Evolutionary conservation across 768 basidiomycete species (phyloP).

Genomic region (Boletus rubescentipes): DNA sequence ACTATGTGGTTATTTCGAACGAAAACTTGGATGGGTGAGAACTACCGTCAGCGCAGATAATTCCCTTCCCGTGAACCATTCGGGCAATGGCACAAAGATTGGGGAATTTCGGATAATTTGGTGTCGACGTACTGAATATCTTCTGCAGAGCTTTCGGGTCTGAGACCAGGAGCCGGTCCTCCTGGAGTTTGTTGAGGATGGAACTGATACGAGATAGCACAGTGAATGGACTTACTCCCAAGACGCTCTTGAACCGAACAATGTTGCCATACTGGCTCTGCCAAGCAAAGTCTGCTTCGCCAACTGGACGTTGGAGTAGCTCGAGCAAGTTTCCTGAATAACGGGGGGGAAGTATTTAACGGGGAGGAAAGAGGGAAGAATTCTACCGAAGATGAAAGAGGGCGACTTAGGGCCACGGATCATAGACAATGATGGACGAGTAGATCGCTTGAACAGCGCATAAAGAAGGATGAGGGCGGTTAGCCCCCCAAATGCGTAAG

Average conservation of each 20-base stretch:
- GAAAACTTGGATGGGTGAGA: neutral
- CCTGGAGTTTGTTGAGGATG: conserved; percentile 26
- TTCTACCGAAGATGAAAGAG: conserved; percentile 15
- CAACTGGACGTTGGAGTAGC: conserved; percentile 23
- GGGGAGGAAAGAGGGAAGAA: neutral
- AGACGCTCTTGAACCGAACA: conserved; percentile 22
- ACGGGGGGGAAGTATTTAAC: conserved; percentile 12
- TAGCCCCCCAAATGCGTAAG: neutral
- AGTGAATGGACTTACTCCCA: conserved; percentile 17
- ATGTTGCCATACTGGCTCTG: conserved; percentile 28
- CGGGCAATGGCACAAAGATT: conserved; percentile 16
- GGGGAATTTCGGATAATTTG: conserved; percentile 39
- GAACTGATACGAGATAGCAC: neutral
- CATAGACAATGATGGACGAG: conserved; percentile 10
- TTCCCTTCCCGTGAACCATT: conserved; percentile 30
- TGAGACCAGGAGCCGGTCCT: conserved; percentile 43
- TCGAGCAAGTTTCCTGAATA: conserved; percentile 26
- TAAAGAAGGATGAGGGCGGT: neutral
- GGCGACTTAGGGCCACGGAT: conserved; percentile 18
- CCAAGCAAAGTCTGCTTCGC: conserved; percentile 32
- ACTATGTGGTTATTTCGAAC: conserved; percentile 5
- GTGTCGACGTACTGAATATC: conserved; percentile 41
- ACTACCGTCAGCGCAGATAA: conserved; percentile 42
- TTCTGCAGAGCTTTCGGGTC: conserved; percentile 45
- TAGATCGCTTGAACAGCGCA: neutral